A percentile compares a stretch with the other conserved stretches of the same genome.
phyloP scores from a whole-genome alignment of 192 early-diverging fungal species.

The Gamsiella multidivaricata region DNA sequence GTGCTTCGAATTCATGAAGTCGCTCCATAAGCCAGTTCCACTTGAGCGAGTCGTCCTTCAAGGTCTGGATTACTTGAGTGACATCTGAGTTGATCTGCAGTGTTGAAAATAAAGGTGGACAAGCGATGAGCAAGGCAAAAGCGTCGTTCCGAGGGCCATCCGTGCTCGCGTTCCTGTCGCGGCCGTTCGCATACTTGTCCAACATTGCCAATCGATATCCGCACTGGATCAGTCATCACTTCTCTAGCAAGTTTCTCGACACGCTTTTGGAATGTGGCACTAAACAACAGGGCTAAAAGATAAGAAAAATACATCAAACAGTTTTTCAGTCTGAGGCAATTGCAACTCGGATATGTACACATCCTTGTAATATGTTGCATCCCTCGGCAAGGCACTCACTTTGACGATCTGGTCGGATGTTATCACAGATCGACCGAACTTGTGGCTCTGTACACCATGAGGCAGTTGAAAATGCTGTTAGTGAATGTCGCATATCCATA shows the following conservation, averaged over 20 bases:
- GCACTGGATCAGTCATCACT: slow-evolving; percentile 75
- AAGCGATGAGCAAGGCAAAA: background rate
- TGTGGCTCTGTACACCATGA: slow-evolving; percentile 67
- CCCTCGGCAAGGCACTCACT: slow-evolving; percentile 53
- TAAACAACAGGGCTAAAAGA: slow-evolving; percentile 73
- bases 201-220: slow-evolving; percentile 77
- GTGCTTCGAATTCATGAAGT: slow-evolving; percentile 64
- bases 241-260: slow-evolving; percentile 79
- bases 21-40: slow-evolving; percentile 78
- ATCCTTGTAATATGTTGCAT: background rate
- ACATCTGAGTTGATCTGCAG: slow-evolving; percentile 77
- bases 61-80: slow-evolving; percentile 69
- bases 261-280: slow-evolving; percentile 80
- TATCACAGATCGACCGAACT: slow-evolving; percentile 82
- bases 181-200: slow-evolving; percentile 58
- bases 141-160: background rate
- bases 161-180: background rate
- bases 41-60: slow-evolving; percentile 76
- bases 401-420: slow-evolving; percentile 84
- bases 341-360: too few species aligned
- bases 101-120: background rate
- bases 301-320: background rate
- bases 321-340: background rate
- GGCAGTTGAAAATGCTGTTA: background rate
- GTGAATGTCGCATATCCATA: too few species aligned